These are phyloP conservation scores for Ajuga reptans DNA, from an alignment of 305 asterid genomes.

Conservation along the genomic window DNA sequence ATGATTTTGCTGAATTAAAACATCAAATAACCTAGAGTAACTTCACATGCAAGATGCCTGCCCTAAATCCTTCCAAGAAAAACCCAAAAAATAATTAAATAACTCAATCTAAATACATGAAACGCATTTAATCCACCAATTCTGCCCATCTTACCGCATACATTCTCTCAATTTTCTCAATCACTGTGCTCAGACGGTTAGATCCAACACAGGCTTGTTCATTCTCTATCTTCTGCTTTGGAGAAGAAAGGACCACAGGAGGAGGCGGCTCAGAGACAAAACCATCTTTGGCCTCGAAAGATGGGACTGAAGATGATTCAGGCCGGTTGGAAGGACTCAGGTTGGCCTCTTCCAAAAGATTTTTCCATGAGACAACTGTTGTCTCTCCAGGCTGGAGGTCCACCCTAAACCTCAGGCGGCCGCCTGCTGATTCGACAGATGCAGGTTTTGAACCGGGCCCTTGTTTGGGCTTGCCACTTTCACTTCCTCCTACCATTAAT, in stretches of 20 bases:
- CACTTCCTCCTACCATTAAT: constrained; percentile 31
- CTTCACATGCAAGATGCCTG: not conserved
- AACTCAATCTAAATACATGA: not conserved
- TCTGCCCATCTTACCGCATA: constrained; percentile 46
- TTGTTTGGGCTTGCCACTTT: constrained; percentile 22
- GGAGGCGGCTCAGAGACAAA: constrained; percentile 3
- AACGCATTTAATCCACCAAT: not conserved
- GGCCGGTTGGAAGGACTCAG: constrained; percentile 10
- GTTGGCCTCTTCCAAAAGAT: constrained; percentile 49
- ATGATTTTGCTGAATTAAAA: not conserved
- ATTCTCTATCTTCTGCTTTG: constrained; percentile 28
- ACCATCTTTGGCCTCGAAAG: constrained; percentile 6
- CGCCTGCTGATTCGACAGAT: constrained; percentile 38
- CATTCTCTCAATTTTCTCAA: constrained; percentile 65
- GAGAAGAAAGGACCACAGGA: constrained; percentile 6
- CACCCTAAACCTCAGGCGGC: constrained; percentile 51
- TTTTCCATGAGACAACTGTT: constrained; percentile 70
- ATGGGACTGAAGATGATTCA: constrained; percentile 16
- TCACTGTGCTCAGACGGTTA: constrained; percentile 53
- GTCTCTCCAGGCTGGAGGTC: constrained; percentile 67
- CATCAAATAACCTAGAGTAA: not conserved
- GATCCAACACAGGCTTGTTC: constrained; percentile 22
- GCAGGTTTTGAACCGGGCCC: constrained; percentile 27
- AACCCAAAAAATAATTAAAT: not conserved
- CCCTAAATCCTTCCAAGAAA: not conserved